Evolutionary conservation across 345 rosid genomes (phyloP), one percentile per base, ranked within the genome.

Genomic region (Salix arbutifolia): DNA sequence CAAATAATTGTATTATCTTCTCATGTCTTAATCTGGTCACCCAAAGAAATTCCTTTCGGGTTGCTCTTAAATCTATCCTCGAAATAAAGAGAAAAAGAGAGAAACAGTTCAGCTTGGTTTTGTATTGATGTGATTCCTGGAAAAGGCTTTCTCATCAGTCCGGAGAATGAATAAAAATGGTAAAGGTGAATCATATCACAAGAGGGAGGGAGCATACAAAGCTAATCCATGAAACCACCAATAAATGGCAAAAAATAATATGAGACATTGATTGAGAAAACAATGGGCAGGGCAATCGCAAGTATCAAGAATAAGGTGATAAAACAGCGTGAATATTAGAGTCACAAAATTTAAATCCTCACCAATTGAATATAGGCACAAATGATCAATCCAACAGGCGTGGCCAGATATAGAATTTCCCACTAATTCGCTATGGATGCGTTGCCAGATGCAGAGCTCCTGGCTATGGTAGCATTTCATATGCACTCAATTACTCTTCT

Each of bases 261-360:
- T 33, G 33, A 67, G 65, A 76, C 48, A 56, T 65, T 58, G 56
- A 75, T 74, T 77, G 50, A 44, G 17, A 42, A 73, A 76, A 76
- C 37, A 79, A 80, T 44, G 28, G 31, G 40, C 58, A 62, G 73
- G 66, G 67, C 56, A 61, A 50, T 72, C 78, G 66, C 74, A 66
- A 64, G 75, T 62, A 74, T 56, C 46, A 74, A 72, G 8, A 78
- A 78, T 64, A 79, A 79, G 66, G 74, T 66, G 62, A 66, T 23
- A 64, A 73, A 74, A 74, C 69, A 69, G 53, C 58, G 72, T 33
- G 70, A 74, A 74, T 77, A 80, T 78, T 79, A 64, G 67, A 76
- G 58, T 68, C 79, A 68, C 89, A 88, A 88, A 88, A 84, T 82
- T 83, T 88, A 83, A 83, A 84, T 78, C 74, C 76, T 77, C 79